These are phyloP conservation scores for Talaromyces ruber DNA, from an alignment of 495 filamentous ascomycete genomes.

Conservation along the genomic window DNA sequence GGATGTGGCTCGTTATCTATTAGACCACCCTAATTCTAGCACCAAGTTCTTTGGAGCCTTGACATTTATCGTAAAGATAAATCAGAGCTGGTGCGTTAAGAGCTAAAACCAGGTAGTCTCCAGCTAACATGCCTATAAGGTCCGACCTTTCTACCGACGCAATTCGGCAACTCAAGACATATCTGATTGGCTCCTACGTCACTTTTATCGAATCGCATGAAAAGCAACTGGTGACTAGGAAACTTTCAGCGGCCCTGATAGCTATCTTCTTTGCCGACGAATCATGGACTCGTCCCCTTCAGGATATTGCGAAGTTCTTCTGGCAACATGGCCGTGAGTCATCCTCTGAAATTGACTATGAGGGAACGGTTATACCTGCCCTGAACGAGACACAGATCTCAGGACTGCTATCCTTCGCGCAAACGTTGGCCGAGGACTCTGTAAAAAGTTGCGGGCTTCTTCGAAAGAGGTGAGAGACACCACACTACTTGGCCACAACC, in stretches of 20 bases:
- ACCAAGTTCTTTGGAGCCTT: conserved; percentile 90
- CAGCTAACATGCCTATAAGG: conserved; percentile 28
- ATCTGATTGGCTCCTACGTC: conserved; percentile 61
- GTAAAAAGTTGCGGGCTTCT: conserved; percentile 34
- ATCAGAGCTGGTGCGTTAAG: conserved; percentile 59
- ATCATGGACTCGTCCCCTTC: conserved; percentile 60
- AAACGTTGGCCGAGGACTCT: conserved; percentile 67
- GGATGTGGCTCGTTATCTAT: conserved; percentile 69
- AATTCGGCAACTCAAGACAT: conserved; percentile 54
- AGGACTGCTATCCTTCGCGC: conserved; percentile 62
- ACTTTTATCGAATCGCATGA: conserved; percentile 48
- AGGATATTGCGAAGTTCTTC: conserved; percentile 48
- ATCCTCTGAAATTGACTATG: conserved; percentile 40
- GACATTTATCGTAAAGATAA: conserved; percentile 88
- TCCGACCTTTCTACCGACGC: conserved; percentile 53
- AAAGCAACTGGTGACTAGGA: conserved; percentile 60
- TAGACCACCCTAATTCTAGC: conserved; percentile 55
- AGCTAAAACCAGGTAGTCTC: not conserved
- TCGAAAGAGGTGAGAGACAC: conserved; percentile 22
- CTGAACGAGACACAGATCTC: conserved; percentile 47
- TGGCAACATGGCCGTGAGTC: conserved; percentile 28
- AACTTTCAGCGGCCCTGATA: conserved; percentile 75
- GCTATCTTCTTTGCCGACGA: conserved; percentile 66
- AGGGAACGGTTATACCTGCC: conserved; percentile 28
- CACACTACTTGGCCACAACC: not conserved